Conservation (phyloP, 176 grass and related monocot genomes). For the Stipa capillata region DNA sequence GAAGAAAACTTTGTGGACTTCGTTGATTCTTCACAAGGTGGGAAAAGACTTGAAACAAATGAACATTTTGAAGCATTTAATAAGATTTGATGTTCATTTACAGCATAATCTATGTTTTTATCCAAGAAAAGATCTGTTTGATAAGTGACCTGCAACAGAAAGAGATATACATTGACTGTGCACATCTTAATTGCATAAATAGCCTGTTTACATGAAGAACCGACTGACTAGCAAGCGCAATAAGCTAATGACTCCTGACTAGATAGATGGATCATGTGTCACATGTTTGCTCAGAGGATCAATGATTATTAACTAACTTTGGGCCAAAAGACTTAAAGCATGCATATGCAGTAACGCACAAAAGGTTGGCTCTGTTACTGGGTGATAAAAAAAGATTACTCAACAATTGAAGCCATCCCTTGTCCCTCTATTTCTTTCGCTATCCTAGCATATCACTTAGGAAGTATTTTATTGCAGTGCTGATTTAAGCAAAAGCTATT, state of each 20-base stretch:
- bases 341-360: not conserved
- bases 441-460: not conserved
- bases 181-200: not conserved
- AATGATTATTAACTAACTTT: not conserved
- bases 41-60: conserved; percentile 92
- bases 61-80: conserved; percentile 74
- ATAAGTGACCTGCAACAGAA: conserved; percentile 66
- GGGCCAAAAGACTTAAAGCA: not conserved
- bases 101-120: conserved; percentile 98
- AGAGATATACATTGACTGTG: not conserved
- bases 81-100: conserved; percentile 85
- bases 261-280: not conserved
- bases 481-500: not conserved
- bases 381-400: not conserved
- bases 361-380: not conserved
- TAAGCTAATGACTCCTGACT: not conserved
- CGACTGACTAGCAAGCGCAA: not conserved
- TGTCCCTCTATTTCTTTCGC: not conserved
- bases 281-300: not conserved
- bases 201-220: not conserved
- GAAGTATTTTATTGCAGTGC: not conserved
- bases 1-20: conserved; percentile 92
- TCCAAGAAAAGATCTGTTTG: conserved; percentile 90
- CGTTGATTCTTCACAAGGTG: conserved; percentile 70
- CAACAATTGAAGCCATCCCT: not conserved